These are phyloP conservation scores for Rhodotorula sp. DNA, from an alignment of 1,284 basidiomycete species.

Conservation along the genomic window DNA sequence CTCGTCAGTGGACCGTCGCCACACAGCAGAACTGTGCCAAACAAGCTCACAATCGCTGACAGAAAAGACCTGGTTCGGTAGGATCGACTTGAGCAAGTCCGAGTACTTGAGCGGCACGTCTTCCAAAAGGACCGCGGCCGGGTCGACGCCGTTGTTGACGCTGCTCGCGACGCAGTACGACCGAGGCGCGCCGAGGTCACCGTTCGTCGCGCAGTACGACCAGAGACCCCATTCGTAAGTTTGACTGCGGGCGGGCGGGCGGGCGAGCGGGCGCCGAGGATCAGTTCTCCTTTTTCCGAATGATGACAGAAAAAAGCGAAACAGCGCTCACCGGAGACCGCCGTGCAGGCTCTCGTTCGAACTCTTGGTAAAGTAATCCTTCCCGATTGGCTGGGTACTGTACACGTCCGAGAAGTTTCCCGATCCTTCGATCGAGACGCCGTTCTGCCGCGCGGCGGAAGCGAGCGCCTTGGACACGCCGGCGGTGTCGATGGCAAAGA, in stretches of 20 bases:
- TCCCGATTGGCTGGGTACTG: neutral
- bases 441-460: neutral
- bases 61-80: slow-evolving; percentile 36
- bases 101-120: slow-evolving; percentile 32
- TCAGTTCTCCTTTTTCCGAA: neutral
- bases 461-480: slow-evolving; percentile 34
- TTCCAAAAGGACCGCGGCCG: slow-evolving; percentile 33
- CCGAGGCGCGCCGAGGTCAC: slow-evolving; percentile 14
- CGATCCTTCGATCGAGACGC: neutral
- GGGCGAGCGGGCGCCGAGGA: neutral
- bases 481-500: slow-evolving; percentile 38
- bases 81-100: slow-evolving; percentile 19
- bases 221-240: too few species aligned
- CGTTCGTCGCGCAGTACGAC: slow-evolving; percentile 33
- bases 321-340: slow-evolving; percentile 41
- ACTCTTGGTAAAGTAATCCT: slow-evolving; percentile 19
- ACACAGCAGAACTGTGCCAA: slow-evolving; percentile 15
- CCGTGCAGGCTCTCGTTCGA: slow-evolving; percentile 18
- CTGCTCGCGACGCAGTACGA: slow-evolving; percentile 35
- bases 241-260: neutral
- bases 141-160: slow-evolving; percentile 35
- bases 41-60: slow-evolving; percentile 19
- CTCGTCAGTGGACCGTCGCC: neutral
- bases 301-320: slow-evolving; percentile 9
- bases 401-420: slow-evolving; percentile 24